Conservation (phyloP, 1,139 yeast genomes). For the Suhomyces coccinellae region DNA sequence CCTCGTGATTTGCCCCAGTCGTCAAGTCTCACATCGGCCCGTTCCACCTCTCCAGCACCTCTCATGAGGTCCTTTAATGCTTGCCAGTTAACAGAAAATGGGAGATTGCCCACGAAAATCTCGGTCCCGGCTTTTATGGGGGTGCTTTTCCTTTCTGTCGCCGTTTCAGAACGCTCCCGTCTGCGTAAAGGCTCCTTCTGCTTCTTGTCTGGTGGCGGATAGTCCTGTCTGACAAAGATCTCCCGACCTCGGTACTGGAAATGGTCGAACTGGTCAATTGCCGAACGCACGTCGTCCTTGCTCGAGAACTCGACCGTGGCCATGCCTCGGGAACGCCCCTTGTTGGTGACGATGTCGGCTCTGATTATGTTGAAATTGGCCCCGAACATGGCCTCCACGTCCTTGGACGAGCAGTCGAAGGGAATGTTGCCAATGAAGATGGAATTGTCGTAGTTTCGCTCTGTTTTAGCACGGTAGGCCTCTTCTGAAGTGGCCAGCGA, state of each 20-base stretch:
- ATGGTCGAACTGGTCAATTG: conserved; percentile 73
- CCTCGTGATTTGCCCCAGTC: conserved; percentile 82
- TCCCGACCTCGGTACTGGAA: conserved; percentile 71
- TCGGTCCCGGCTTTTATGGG: conserved; percentile 54
- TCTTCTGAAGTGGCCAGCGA: conserved; percentile 30
- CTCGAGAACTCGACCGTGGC: conserved; percentile 85
- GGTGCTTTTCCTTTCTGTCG: conserved; percentile 14
- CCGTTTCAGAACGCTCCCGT: conserved; percentile 15
- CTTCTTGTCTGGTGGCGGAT: conserved; percentile 68
- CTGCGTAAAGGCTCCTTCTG: conserved; percentile 19
- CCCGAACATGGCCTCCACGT: conserved; percentile 59
- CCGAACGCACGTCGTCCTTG: conserved; percentile 68
- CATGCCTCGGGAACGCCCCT: conserved; percentile 89
- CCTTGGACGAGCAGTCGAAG: conserved; percentile 58
- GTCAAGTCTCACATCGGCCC: conserved; percentile 77
- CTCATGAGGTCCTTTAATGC: conserved; percentile 82
- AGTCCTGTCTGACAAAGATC: conserved; percentile 87
- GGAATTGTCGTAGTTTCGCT: conserved; percentile 68
- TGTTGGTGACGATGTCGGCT: conserved; percentile 83
- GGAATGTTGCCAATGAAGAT: conserved; percentile 76
- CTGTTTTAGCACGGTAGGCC: conserved; percentile 42
- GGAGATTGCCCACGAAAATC: conserved; percentile 79
- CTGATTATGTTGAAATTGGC: conserved; percentile 72
- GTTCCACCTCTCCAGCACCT: conserved; percentile 68
- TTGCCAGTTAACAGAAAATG: conserved; percentile 81